These are phyloP conservation scores for Aspergillus hancockii DNA, from an alignment of 495 filamentous ascomycete genomes.

Conservation along the genomic window DNA sequence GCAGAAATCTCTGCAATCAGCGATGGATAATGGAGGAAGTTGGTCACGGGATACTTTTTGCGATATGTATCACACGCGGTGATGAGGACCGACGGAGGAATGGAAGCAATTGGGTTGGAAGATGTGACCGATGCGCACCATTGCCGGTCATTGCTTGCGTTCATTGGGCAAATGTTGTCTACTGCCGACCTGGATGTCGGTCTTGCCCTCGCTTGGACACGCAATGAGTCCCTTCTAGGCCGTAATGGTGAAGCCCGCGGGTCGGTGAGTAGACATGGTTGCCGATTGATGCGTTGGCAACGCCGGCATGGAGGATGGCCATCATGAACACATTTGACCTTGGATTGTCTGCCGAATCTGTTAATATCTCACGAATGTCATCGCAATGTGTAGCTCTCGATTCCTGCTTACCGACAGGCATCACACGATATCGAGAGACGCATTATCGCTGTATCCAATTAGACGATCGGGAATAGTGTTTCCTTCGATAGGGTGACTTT, in stretches of 20 bases:
- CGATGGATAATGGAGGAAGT: conserved; percentile 48
- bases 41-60: conserved; percentile 45
- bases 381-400: not conserved
- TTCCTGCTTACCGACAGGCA: conserved; percentile 35
- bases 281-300: conserved; percentile 30
- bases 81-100: conserved; percentile 36
- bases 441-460: conserved; percentile 23
- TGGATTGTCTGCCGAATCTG: conserved; percentile 33
- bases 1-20: conserved; percentile 43
- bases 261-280: conserved; percentile 35
- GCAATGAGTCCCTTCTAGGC: conserved; percentile 6
- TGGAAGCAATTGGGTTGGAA: conserved; percentile 28
- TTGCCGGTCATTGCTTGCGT: not conserved
- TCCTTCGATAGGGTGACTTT: not conserved
- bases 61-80: conserved; percentile 43
- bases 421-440: conserved; percentile 46
- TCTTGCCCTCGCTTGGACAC: not conserved
- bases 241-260: conserved; percentile 22
- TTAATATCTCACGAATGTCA: not conserved
- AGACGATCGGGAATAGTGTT: not conserved
- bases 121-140: not conserved
- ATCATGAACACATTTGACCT: conserved; percentile 46
- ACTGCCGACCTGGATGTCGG: conserved; percentile 10
- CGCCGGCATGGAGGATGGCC: conserved; percentile 42
- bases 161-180: conserved; percentile 1